phyloP scores from a whole-genome alignment of 2,329 filamentous ascomycete genomes.

The Pyrenophora tritici-repentis region DNA sequence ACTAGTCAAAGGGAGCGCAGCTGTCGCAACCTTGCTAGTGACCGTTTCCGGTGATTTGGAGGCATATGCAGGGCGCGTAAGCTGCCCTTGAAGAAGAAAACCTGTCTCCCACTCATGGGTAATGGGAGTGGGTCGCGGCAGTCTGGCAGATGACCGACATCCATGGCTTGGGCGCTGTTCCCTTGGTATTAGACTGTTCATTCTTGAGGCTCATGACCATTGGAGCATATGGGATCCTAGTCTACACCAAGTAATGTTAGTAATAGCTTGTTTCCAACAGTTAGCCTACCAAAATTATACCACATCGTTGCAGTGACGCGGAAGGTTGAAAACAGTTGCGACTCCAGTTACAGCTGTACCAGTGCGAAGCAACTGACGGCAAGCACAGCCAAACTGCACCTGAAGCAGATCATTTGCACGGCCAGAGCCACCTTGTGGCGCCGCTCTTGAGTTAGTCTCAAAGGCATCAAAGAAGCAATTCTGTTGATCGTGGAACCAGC shows the following conservation, averaged over 20 bases:
- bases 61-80: background rate
- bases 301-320: no score
- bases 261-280: background rate
- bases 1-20: background rate
- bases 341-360: no score
- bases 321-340: no score
- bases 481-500: background rate
- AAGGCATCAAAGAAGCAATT: background rate
- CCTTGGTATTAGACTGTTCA: background rate
- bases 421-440: background rate
- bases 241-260: background rate
- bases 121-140: constrained; percentile 1
- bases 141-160: constrained; percentile 7
- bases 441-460: background rate
- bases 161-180: background rate
- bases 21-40: background rate
- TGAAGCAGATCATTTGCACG: background rate
- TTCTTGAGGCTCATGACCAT: background rate
- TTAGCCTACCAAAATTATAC: background rate
- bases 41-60: background rate
- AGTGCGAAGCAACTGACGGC: background rate
- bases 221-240: background rate
- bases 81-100: background rate
- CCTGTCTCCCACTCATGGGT: background rate
- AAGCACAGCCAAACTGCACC: background rate